A percentile compares a stretch with the other conserved stretches of the same genome.
These are phyloP conservation scores for Crucibulum laeve DNA, from an alignment of 768 basidiomycete genomes.

Conservation along the genomic window DNA sequence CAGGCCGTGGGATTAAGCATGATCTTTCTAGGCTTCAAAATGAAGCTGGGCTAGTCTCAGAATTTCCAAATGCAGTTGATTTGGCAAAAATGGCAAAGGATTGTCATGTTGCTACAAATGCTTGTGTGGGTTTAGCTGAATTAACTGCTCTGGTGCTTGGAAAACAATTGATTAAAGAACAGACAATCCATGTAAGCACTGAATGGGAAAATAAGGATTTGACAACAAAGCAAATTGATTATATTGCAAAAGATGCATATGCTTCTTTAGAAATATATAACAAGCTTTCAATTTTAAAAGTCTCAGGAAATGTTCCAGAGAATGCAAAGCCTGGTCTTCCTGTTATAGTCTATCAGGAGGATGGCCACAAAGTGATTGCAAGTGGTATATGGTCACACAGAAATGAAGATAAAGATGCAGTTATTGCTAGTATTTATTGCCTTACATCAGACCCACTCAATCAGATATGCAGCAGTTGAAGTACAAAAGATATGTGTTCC, in stretches of 20 bases:
- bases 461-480: constrained; percentile 4
- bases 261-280: neutral
- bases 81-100: constrained; percentile 24
- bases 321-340: neutral
- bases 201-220: neutral
- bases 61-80: constrained; percentile 21
- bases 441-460: neutral
- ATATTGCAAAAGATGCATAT: neutral
- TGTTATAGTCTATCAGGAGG: neutral
- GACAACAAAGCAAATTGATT: neutral
- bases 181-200: neutral
- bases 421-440: neutral
- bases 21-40: neutral
- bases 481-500: constrained; percentile 12
- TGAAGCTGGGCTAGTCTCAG: neutral
- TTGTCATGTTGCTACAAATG: constrained; percentile 9
- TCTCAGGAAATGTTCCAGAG: neutral
- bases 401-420: neutral
- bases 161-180: constrained; percentile 11
- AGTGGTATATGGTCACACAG: neutral
- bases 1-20: neutral
- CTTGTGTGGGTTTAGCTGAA: constrained; percentile 21
- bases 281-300: neutral
- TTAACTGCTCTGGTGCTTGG: constrained; percentile 20
- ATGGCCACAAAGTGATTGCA: neutral